Conservation (phyloP, 345 rosid species). For the Populus euphratica region DNA sequence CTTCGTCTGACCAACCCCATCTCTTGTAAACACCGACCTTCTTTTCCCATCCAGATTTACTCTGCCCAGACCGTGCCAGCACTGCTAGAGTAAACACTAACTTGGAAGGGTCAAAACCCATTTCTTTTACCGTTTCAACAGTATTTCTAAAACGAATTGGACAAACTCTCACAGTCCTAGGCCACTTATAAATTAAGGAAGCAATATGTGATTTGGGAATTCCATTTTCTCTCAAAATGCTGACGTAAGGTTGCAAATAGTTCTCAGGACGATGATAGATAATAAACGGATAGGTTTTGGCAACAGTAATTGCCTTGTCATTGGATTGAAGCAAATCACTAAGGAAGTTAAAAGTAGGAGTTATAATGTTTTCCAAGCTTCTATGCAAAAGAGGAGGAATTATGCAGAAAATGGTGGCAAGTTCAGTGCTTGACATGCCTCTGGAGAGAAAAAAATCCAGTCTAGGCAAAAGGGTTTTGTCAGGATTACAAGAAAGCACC, state of each 20-base stretch:
- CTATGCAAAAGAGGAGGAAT: background rate
- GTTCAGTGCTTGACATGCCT: background rate
- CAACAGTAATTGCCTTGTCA: constrained; percentile 3
- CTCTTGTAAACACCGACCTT: background rate
- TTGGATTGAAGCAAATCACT: constrained; percentile 14
- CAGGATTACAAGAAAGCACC: background rate
- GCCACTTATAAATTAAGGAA: background rate
- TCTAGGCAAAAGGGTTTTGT: constrained; percentile 2
- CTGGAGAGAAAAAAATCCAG: background rate
- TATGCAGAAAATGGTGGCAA: background rate
- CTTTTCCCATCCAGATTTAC: constrained; percentile 11
- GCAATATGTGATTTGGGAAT: constrained; percentile 14
- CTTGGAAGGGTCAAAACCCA: constrained; percentile 4
- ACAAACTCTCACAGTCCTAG: background rate
- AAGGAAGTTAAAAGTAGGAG: constrained; percentile 5
- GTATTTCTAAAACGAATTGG: constrained; percentile 1
- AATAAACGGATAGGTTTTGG: constrained; percentile 18
- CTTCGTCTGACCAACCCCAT: constrained; percentile 10
- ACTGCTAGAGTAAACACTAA: constrained; percentile 4
- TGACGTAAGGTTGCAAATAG: background rate
- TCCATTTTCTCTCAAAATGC: constrained; percentile 15
- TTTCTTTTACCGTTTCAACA: constrained; percentile 5
- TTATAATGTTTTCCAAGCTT: background rate
- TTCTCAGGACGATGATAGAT: background rate
- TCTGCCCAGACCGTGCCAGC: background rate